Evolutionary conservation across 2,329 filamentous ascomycete genomes (phyloP), one percentile per base, ranked within the genome.

Genomic region (Alternaria sp.): DNA sequence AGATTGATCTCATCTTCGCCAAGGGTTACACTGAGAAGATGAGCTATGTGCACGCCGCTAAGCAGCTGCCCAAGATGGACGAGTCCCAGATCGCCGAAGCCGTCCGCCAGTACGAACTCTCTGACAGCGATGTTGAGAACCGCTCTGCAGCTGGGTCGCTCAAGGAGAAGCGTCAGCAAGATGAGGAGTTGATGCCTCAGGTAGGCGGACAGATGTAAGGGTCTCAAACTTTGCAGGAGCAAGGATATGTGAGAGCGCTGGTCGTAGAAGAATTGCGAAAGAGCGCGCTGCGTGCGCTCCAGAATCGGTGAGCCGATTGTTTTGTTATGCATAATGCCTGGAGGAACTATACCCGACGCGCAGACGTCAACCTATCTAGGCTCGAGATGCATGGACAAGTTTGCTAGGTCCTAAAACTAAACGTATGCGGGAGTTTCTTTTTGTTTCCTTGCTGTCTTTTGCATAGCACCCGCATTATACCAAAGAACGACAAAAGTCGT

Each of bases 1-100:
- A 85, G 58, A 83, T 85, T 33, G 83, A 85, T 63, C 73, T 78
- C 24, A 76, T 84, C 65, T 84, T 84, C 55, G 77, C 77, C 46
- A 77, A 77, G 65, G 77, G 73, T 5, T 72, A 61, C 55, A 49
- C 69, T 13, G 72, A 74, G 63, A 72, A 77, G 39, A 78, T 73
- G 59, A 72, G 61, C 58, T 79, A 78, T 54, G 76, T 79, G 14
- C 61, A 61, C 5, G 77, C 77, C 10, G 73, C 76, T 1, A 70
- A 77, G 63, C 71, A 78, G 57, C 66, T 78, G 9, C 77, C 77
- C 6, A 45, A 58, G 28, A 63, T 79, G 45, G 69, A 71, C 33
- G 74, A 77, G 39, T 59, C 67, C 4, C 75, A 77, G 50, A 72
- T 79, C 31, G 70, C 73, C 26, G 67, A 65, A 14, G 71, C 71